Evolutionary conservation across 345 rosid genomes (phyloP), one percentile per base, ranked within the genome.

Genomic region (Carallia pectinifolia): DNA sequence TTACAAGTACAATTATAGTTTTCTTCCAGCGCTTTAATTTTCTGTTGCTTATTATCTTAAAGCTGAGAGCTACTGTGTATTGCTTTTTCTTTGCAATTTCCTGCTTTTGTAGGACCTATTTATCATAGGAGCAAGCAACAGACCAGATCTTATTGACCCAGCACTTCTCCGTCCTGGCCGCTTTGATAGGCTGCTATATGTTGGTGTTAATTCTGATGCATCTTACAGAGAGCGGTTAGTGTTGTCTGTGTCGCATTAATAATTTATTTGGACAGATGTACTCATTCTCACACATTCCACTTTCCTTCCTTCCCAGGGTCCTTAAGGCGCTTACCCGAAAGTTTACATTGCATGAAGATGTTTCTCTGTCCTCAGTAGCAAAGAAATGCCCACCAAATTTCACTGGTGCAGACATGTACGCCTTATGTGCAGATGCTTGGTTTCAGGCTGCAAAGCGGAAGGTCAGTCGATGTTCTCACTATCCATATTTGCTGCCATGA

Each of bases 351-450:
- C 88, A 88, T 18, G 83, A 89, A 81, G 89, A 89, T 81, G 84
- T 92, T 31, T 90, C 99, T 61, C 97, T 94, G 68, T 83, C 76
- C 74, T 80, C 87, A 30, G 84, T 90, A 65, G 98, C 98, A 61
- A 84, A 86, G 78, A 88, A 82, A 79, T 94, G 98, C 82, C 96
- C 98, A 36, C 80, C 85, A 48, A 95, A 83, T 77, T 92, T 95
- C 79, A 95, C 99, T 33, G 99, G 99, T 29, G 99, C 99, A 59
- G 99, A 94, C 80, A 88, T 90, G 97, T 94, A 94, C 59, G 99
- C 99, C 64, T 82, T 94, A 60, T 92, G 99, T 78, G 96, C 99
- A 3, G 99, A 94, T 85, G 99, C 99, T 76, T 94, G 99, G 99
- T 92, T 94, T 84, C 88, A 90, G 55, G 98, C 97, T 70, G 98